Evolutionary conservation across 495 filamentous ascomycete species (phyloP), one percentile per base, ranked within the genome.

Genomic region (Talaromyces adpressus): DNA sequence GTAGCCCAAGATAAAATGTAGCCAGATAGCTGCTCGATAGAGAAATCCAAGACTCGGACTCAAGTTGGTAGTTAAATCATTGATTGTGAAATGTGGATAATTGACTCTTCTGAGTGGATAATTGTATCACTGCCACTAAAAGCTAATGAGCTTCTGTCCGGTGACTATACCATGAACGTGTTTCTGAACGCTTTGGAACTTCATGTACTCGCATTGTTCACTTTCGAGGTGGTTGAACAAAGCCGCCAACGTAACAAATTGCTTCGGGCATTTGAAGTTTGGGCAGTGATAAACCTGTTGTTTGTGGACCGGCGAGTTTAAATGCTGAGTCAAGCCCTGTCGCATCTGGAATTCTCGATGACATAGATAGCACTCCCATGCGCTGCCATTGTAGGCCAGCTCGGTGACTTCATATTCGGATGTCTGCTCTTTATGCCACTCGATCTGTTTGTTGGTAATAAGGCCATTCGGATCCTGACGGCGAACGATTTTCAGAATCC

Each of bases 141-240:
- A 67, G 49, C 47, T 25, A 45, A 68, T 67, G 12, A 45, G 18
- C n/a, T 14, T 57, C 39, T 56, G 65, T 52, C 58, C 59, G 8
- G 25, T 45, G 4, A 72, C 36, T 25, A 72, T 63, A n/a, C 47
- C 34, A 5, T 59, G 63, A 3, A 68, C 62, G 4, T 61, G 51
- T 45, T 62, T 56, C 71, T 81, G 76, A 8, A 85, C 80, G 4
- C 66, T 69, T 23, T 79, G 77, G 59, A 85, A 84, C 29, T 73
- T 69, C 64, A 81, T 80, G 51, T 72, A 79, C 0, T 63, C 63
- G 67, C 82, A 87, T 0, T 67, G 61, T 67, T 84, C 84, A 66
- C 81, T 85, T 69, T 86, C 84, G 5, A 85, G 65, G 63, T 85
- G 82, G 62, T 76, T 81, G 69, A 85, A 84, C 34, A 85, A 57